Base-by-base conservation (phyloP, 2,329 filamentous ascomycete genomes). In the Aspergillus carbonarius region DNA sequence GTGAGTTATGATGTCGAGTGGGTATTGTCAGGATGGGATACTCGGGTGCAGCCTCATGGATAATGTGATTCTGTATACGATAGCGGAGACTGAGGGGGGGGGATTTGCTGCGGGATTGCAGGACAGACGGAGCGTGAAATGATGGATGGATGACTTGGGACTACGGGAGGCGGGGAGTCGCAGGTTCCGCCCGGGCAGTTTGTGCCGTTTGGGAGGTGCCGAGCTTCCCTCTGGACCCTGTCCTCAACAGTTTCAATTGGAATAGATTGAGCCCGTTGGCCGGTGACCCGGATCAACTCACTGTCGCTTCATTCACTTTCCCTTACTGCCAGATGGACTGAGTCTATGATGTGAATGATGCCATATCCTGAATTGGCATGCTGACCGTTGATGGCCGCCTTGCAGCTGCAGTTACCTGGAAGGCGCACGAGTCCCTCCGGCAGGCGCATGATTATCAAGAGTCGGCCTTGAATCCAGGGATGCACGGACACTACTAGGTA, bases 151-250 rank as follows among this genome's bases (percentile, higher is more conserved):
- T 66, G 60, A 63, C 62, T 62, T 62, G 54, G 63, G 70, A 67
- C 64, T 66, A 64, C 67, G 71, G 69, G 72, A 73, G 70, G 69
- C 70, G 70, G 72, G 68, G 72, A 73, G 70, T 61, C 63, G 63
- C 66, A 65, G 57, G 65, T 68, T 66, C 61, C 64, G 63, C 54
- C 58, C 55, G 57, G 54, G 58, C 51, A 54, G 51, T 54, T 54
- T 54, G 51, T 54, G 51, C 51, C 51, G 51, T 54, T 15, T 30
- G 27, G 25, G 4, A 48, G 44, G 44, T 48, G 25, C 39, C 37
- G 51, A 42, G 51, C 40, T 54, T 40, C 37, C 18, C 25, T 32
- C 37, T 44, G 37, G 51, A 54, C 51, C 39, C 51, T 54, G 25
- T 32, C 40, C 25, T 37, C 27, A 20, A 53, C 35, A 10, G 15